phyloP scores from a whole-genome alignment of 75 land plant species.

The Picea sitchensis region DNA sequence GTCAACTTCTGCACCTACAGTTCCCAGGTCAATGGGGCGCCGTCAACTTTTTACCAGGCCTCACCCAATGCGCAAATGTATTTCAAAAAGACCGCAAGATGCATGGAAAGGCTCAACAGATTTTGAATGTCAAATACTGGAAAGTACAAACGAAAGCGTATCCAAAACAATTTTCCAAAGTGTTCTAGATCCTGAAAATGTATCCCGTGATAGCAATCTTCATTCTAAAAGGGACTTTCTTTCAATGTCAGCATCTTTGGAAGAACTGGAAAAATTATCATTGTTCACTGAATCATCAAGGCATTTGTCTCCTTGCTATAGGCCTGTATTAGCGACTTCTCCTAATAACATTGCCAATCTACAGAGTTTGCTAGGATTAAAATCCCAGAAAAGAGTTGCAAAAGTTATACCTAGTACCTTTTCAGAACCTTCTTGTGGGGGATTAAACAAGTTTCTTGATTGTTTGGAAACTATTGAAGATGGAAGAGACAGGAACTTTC shows the following conservation, averaged over 20 bases:
- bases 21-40: conserved; percentile 70
- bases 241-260: conserved; percentile 21
- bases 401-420: neutral
- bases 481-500: conserved; percentile 34
- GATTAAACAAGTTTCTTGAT: conserved; percentile 37
- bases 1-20: conserved; percentile 41
- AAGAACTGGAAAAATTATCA: conserved; percentile 48
- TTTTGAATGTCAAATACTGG: neutral
- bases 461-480: conserved; percentile 34
- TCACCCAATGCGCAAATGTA: conserved; percentile 57
- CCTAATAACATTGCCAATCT: neutral
- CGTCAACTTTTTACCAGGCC: conserved; percentile 76
- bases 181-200: neutral
- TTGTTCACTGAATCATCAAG: conserved; percentile 53
- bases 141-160: neutral
- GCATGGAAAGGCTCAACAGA: neutral
- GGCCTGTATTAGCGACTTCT: neutral
- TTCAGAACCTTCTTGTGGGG: conserved; percentile 11
- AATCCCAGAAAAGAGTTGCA: neutral
- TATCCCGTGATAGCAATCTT: neutral
- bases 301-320: conserved; percentile 63
- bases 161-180: neutral
- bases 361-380: neutral
- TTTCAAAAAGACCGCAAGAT: neutral
- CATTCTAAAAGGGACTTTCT: neutral